A percentile compares a stretch with the other conserved stretches of the same genome.
These are phyloP conservation scores for Mimosa bimucronata DNA, from an alignment of 306 rosid genomes.

Conservation along the genomic window DNA sequence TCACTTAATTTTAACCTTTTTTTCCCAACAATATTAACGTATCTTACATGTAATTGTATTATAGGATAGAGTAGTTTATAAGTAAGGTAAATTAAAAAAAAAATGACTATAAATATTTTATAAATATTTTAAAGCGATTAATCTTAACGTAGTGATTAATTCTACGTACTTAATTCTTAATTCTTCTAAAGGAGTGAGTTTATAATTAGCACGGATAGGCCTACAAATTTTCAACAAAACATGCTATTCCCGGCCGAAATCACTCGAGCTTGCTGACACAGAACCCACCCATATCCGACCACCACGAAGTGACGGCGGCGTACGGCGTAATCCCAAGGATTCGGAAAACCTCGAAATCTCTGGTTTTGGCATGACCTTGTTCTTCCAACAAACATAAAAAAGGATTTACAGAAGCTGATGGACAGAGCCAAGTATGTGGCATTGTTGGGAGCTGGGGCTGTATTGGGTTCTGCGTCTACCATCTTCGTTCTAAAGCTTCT, in stretches of 20 bases:
- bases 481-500: conserved; percentile 66
- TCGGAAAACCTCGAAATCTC: not conserved
- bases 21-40: too few species aligned
- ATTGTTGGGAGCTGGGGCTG: conserved; percentile 70
- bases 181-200: too few species aligned
- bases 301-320: conserved; percentile 12
- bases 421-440: conserved; percentile 62
- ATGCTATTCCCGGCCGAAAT: not conserved
- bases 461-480: conserved; percentile 82
- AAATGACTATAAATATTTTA: too few species aligned
- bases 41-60: too few species aligned
- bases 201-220: too few species aligned
- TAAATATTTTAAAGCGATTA: too few species aligned
- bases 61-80: too few species aligned
- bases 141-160: too few species aligned
- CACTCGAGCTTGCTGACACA: not conserved
- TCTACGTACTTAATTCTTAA: too few species aligned
- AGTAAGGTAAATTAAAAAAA: too few species aligned
- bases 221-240: too few species aligned
- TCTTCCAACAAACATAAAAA: not conserved
- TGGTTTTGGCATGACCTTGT: not conserved
- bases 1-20: too few species aligned
- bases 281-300: conserved; percentile 13
- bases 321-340: not conserved
- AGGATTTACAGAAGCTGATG: conserved; percentile 33